phyloP scores from a whole-genome alignment of 106 monocot genomes.

The Xerophyta viscosa region DNA sequence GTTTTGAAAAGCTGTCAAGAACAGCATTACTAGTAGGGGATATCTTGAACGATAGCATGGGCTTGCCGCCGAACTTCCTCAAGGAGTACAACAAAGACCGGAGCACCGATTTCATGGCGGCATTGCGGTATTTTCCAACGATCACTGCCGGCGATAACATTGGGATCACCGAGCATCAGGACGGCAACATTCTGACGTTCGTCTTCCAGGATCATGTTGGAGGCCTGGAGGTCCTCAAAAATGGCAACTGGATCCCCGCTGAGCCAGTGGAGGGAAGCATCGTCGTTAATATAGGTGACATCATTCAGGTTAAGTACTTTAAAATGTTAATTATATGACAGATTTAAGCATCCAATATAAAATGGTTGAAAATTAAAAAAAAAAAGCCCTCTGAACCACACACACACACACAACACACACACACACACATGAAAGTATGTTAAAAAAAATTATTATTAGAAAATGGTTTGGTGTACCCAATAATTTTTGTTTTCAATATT shows the following conservation, averaged over 20 bases:
- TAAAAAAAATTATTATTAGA: too few relatives aligned
- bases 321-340: too few relatives aligned
- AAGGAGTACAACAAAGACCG: constrained; percentile 30
- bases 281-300: constrained; percentile 42
- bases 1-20: too few relatives aligned
- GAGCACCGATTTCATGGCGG: constrained; percentile 24
- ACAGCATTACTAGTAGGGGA: constrained; percentile 20
- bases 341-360: too few relatives aligned
- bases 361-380: too few relatives aligned
- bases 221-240: constrained; percentile 35
- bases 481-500: too few relatives aligned
- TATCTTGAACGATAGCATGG: constrained; percentile 37
- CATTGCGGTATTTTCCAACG: constrained; percentile 29
- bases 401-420: too few relatives aligned
- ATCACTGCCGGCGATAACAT: constrained; percentile 17
- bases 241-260: constrained; percentile 34
- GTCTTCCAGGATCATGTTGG: constrained; percentile 44
- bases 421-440: background rate
- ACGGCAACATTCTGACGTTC: constrained; percentile 34
- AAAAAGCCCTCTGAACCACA: too few relatives aligned
- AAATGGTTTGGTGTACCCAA: too few relatives aligned
- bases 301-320: constrained; percentile 30
- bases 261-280: constrained; percentile 24
- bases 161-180: constrained; percentile 29
- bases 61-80: constrained; percentile 35